Conservation (phyloP, 108 stramenopile species). For the Nannochloropsis oceanica region DNA sequence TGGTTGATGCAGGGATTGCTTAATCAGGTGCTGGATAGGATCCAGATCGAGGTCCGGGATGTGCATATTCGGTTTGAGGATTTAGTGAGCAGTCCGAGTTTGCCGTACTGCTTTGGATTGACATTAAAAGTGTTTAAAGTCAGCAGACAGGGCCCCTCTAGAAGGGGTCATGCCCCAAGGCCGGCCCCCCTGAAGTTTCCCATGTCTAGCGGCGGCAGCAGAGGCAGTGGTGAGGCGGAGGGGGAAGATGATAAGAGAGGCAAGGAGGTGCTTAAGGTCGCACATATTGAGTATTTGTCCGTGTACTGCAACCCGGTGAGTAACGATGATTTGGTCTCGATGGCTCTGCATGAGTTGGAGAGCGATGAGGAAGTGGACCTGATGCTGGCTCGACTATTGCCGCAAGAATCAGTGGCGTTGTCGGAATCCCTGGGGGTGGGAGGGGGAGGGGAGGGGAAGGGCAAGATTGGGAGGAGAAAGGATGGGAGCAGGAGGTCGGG, state of each 20-base stretch:
- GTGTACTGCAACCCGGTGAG: background rate
- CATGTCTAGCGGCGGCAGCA: background rate
- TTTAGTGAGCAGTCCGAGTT: slow-evolving; percentile 33
- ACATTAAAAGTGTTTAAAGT: slow-evolving; percentile 53
- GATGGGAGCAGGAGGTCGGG: background rate
- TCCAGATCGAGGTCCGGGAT: slow-evolving; percentile 52
- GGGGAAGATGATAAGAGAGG: background rate
- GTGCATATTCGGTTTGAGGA: slow-evolving; percentile 53
- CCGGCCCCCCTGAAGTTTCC: background rate
- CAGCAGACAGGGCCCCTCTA: background rate
- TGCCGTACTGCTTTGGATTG: slow-evolving; percentile 46
- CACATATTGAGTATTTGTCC: background rate
- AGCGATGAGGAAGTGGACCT: background rate
- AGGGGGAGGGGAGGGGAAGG: background rate
- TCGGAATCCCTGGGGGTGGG: no score
- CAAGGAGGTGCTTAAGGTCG: background rate
- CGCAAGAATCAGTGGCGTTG: background rate
- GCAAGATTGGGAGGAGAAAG: background rate
- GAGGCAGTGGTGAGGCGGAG: background rate
- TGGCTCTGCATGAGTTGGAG: background rate
- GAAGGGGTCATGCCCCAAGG: background rate
- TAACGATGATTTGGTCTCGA: background rate
- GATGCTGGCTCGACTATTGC: background rate
- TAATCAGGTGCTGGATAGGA: slow-evolving; percentile 40
- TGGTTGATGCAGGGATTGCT: slow-evolving; percentile 41